Evolutionary conservation across 2,329 filamentous ascomycete genomes (phyloP), one percentile per base, ranked within the genome.

Genomic region (Fusarium sp.): DNA sequence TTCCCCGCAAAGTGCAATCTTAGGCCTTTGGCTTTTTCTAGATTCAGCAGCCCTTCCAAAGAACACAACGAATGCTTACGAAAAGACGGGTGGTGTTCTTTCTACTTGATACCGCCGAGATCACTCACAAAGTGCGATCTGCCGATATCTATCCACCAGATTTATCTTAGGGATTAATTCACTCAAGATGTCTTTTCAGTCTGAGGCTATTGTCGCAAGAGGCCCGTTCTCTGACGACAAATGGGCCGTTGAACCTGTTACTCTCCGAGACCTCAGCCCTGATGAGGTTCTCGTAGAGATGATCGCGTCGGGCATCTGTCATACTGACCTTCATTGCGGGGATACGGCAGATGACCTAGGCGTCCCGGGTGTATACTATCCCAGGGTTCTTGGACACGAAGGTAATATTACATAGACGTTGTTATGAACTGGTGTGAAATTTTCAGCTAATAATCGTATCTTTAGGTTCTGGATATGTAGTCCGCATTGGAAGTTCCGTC

Each of bases 231-330:
- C 75, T 11, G 67, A 76, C 22, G 74, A 75, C 1, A 76, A 75
- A 67, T 79, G 77, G 77, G 71, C 73, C 3, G 69, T 79, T 8
- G 76, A 78, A 28, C 63, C 71, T 1, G 75, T 79, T 1, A 71
- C 65, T 2, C 71, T 78, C 14, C 73, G 76, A 13, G 71, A 71
- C 1, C 47, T 73, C 13, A 73, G 65, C 8, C 76, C 82, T 2
- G 81, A 85, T 31, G 86, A 88, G 73, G 75, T 87, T 3, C 76
- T 87, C 3, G 81, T 88, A 5, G 83, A 85, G 42, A 83, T 88
- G 60, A 78, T 87, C 1, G 84, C 86, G 1, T 82, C 82, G 0
- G 86, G 86, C 0, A 81, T 88, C 50, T 88, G 86, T 64, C 86
- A 88, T 61, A 86, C 85, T 0, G 86, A 88, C 65, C 71, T 86